A percentile compares a stretch with the other conserved stretches of the same genome.
Evolutionary conservation across 306 rosid species (phyloP).

Genomic region (Quercus parvula): DNA sequence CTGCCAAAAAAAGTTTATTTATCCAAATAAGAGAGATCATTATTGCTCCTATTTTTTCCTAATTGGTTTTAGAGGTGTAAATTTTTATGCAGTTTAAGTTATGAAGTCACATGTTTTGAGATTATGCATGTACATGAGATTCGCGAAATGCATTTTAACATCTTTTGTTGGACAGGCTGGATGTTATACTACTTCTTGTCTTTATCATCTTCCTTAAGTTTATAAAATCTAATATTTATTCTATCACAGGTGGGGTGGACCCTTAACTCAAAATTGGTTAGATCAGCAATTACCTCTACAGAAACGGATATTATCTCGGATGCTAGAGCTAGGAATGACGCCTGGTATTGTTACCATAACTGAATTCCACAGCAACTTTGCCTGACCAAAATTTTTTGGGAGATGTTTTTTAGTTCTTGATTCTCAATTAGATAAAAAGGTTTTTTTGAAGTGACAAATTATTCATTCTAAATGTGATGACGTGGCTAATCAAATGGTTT

Average conservation of each 20-base stretch:
- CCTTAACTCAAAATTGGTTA: slow-evolving; percentile 88
- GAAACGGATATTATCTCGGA: slow-evolving; percentile 68
- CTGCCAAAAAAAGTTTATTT: background rate
- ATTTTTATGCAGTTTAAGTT: too few relatives aligned
- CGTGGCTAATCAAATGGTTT: background rate
- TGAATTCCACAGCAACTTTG: background rate
- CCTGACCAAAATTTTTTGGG: background rate
- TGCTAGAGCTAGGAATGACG: slow-evolving; percentile 96
- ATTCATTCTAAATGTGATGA: slow-evolving; percentile 12
- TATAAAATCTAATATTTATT: slow-evolving; percentile 22
- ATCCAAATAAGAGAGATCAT: too few relatives aligned
- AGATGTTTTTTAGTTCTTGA: background rate
- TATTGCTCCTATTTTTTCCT: too few relatives aligned
- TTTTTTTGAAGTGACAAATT: background rate
- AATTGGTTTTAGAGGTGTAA: too few relatives aligned
- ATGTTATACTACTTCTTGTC: background rate
- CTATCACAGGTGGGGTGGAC: slow-evolving; percentile 87
- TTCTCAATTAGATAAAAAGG: background rate
- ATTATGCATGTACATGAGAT: background rate
- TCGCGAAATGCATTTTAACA: background rate
- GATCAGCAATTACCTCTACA: slow-evolving; percentile 80
- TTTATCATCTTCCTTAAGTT: slow-evolving; percentile 21
- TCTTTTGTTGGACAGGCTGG: background rate
- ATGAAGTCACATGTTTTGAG: too few relatives aligned
- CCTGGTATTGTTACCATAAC: slow-evolving; percentile 54